These are phyloP conservation scores for Willaertia magna DNA, from an alignment of 208 protist genomes.

Conservation along the genomic window DNA sequence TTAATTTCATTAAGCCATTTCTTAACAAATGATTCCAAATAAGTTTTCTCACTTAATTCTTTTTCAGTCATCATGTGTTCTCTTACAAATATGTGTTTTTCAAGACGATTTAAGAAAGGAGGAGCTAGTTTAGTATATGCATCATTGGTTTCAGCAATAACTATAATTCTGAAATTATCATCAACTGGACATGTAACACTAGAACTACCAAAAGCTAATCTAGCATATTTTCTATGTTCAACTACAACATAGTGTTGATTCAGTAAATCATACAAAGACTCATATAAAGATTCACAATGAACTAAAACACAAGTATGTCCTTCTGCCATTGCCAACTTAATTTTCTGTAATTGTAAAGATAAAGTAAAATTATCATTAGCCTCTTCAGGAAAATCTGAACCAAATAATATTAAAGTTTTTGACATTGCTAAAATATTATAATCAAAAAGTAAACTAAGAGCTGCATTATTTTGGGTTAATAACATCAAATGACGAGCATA, in stretches of 20 bases:
- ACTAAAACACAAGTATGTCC: slow-evolving; percentile 29
- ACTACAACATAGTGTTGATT: slow-evolving; percentile 40
- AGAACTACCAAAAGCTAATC: slow-evolving; percentile 13
- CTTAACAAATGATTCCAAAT: not conserved
- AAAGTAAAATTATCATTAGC: not conserved
- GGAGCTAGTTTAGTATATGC: slow-evolving; percentile 16
- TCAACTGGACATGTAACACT: slow-evolving; percentile 14
- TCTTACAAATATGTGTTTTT: slow-evolving; percentile 19
- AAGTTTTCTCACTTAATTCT: not conserved
- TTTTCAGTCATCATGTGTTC: not conserved
- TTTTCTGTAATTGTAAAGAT: slow-evolving; percentile 13
- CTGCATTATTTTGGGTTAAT: slow-evolving; percentile 17
- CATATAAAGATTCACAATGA: slow-evolving; percentile 41
- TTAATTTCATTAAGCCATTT: not conserved
- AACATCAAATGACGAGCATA: slow-evolving; percentile 27
- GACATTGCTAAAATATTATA: not conserved
- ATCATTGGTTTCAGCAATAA: slow-evolving; percentile 15
- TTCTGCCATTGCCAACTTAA: slow-evolving; percentile 36
- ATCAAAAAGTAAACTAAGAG: slow-evolving; percentile 15
- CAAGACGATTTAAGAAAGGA: slow-evolving; percentile 24
- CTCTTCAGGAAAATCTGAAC: slow-evolving; percentile 17
- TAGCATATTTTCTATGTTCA: slow-evolving; percentile 4
- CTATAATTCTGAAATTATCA: slow-evolving; percentile 18
- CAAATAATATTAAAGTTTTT: slow-evolving; percentile 12
- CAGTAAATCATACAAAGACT: slow-evolving; percentile 50